phyloP scores from a whole-genome alignment of 2,329 filamentous ascomycete genomes.

The Hymenoscyphus scutula region DNA sequence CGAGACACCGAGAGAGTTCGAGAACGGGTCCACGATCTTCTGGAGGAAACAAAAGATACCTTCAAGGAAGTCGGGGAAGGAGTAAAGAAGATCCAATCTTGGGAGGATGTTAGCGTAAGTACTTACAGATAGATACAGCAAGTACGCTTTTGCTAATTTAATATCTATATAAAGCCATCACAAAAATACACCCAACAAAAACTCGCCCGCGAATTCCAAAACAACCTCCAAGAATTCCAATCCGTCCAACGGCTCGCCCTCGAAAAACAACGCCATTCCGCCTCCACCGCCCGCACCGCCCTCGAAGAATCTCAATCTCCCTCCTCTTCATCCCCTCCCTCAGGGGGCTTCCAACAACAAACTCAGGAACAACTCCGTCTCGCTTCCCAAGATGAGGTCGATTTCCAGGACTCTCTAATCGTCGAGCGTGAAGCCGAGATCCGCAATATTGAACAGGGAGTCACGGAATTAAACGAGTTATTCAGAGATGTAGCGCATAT shows the following conservation, averaged over 20 bases:
- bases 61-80: conserved; percentile 94
- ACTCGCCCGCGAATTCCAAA: conserved; percentile 87
- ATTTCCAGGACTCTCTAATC: conserved; percentile 95
- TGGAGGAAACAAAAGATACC: conserved; percentile 80
- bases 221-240: conserved; percentile 88
- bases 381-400: conserved; percentile 89
- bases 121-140: too few relatives aligned
- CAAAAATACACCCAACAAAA: conserved; percentile 98
- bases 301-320: conserved; percentile 59
- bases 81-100: conserved; percentile 86
- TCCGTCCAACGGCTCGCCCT: conserved; percentile 83
- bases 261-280: conserved; percentile 87
- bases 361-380: conserved; percentile 76
- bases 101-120: conserved; percentile 76
- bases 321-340: conserved; percentile 38
- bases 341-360: conserved; percentile 57
- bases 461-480: conserved; percentile 91
- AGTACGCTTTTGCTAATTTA: too few relatives aligned
- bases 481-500: conserved; percentile 99
- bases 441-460: conserved; percentile 93
- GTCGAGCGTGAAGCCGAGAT: conserved; percentile 97
- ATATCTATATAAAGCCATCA: conserved; percentile 67
- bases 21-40: conserved; percentile 82
- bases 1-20: conserved; percentile 88
- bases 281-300: conserved; percentile 77